Evolutionary conservation across 208 protist species (phyloP).

Genomic region (Angomonas desouzai): DNA sequence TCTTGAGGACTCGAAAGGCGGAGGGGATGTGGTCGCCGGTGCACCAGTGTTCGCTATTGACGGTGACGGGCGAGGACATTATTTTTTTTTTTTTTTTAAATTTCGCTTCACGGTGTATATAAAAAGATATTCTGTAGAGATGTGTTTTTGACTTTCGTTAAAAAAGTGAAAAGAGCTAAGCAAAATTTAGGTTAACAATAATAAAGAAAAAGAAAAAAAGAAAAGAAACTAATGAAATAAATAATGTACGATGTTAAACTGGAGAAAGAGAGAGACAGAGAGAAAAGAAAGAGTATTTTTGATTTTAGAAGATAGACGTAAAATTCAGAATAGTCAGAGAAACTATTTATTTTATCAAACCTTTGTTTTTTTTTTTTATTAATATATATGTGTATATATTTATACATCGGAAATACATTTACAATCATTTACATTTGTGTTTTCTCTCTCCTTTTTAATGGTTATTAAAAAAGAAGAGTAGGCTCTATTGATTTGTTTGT

Average conservation of each 20-base stretch:
- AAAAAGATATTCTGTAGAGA: background rate
- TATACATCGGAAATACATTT: constrained; percentile 6
- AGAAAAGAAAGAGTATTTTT: too few relatives aligned
- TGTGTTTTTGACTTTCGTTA: background rate
- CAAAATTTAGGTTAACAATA: too few relatives aligned
- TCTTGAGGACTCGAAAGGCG: background rate
- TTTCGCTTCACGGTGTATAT: constrained; percentile 3
- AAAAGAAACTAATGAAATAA: too few relatives aligned
- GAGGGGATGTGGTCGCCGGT: background rate
- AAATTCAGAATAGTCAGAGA: too few relatives aligned
- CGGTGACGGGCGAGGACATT: background rate
- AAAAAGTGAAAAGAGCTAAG: too few relatives aligned
- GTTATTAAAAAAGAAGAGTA: constrained; percentile 5
- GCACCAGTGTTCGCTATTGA: background rate
- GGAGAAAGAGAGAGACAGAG: too few relatives aligned
- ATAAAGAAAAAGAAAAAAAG: too few relatives aligned
- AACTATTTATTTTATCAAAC: background rate
- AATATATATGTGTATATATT: constrained; percentile 2
- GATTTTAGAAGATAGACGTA: too few relatives aligned
- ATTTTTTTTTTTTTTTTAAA: constrained; percentile 13
- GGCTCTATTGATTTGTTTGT: background rate
- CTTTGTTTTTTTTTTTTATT: background rate
- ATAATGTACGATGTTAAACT: too few relatives aligned
- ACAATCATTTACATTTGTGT: background rate
- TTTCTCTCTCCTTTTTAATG: too few relatives aligned